Conservation (phyloP, 352 stramenopile species). For the Phytophthora tubulina region DNA sequence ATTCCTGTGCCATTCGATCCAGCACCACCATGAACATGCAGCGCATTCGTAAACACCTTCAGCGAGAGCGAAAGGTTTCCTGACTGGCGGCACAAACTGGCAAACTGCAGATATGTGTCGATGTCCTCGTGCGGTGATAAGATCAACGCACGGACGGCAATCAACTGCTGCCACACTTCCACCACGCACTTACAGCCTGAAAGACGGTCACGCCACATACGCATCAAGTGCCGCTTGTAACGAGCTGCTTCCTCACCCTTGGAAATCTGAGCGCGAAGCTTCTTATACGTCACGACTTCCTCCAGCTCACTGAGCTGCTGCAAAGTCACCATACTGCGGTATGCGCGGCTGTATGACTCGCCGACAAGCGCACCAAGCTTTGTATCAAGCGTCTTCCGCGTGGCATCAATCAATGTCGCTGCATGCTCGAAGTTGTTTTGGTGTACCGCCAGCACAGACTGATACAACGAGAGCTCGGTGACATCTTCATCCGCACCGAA, state of each 20-base stretch:
- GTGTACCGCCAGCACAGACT: conserved; percentile 95
- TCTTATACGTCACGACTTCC: conserved; percentile 97
- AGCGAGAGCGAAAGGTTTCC: conserved; percentile 87
- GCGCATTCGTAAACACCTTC: conserved; percentile 86
- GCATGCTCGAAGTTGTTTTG: conserved; percentile 94
- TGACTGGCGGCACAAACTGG: conserved; percentile 91
- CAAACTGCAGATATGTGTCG: conserved; percentile 93
- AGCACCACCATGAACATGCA: conserved; percentile 63
- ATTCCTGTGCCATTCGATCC: conserved; percentile 33
- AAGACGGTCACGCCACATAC: conserved; percentile 89
- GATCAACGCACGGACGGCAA: conserved; percentile 94
- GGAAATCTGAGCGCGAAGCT: conserved; percentile 73
- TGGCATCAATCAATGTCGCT: conserved; percentile 93
- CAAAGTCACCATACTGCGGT: conserved; percentile 96
- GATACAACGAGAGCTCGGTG: conserved; percentile 71
- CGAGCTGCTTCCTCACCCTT: conserved; percentile 79
- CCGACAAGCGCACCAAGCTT: conserved; percentile 96
- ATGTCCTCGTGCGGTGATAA: conserved; percentile 89
- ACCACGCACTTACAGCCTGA: conserved; percentile 93
- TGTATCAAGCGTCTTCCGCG: conserved; percentile 93
- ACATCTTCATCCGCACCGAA: conserved; percentile 50
- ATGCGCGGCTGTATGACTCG: conserved; percentile 97
- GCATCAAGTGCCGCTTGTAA: conserved; percentile 86
- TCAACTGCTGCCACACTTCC: conserved; percentile 93
- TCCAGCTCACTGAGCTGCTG: conserved; percentile 98